Base-by-base conservation (phyloP, 129 eudicot species). In the Artemisia tridentata region DNA sequence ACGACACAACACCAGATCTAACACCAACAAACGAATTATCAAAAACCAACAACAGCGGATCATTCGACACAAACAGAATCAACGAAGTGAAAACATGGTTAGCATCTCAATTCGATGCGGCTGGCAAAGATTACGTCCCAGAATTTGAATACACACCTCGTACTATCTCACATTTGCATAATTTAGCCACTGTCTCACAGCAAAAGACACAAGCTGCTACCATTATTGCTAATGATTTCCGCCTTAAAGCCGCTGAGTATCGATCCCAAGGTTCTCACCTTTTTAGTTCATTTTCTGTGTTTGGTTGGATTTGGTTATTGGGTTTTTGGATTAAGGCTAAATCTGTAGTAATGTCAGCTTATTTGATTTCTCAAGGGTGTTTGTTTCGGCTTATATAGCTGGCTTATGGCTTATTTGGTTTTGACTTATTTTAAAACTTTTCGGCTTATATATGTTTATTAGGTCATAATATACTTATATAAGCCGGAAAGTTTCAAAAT, bases 121-220 rank as follows among this genome's bases (percentile, higher is more conserved):
- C 71, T n/a, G 98, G 97, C 1, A 93, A 86, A 79, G 97, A 93
- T 56, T 65, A 77, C 18, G 88, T 89, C 1, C 98, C 97, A 50
- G 97, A 89, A 41, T 93, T 93, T 23, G 97, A 93, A 77, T 93
- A 89, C 65, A 93, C 97, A 31, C 85, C 97, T 72, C 81, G 87
- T 3, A 85, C 86, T 81, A 70, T 89, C 65, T 75, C 87, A 4
- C 80, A 93, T 84, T 74, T 93, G 41, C 97, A 89, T 78, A 85
- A 79, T 59, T 74, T 93, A 52, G 95, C 90, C 66, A 83, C 96
- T 7, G 65, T 85, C 29, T 89, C 96, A 17, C 95, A 89, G 80
- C 86, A 96, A 80, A 89, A 84, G 67, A 93, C 97, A n/a, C 92
- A 93, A 73, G 95, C 97, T 77, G 89, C 97, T 63, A 68, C 83